A percentile compares a stretch with the other conserved stretches of the same genome.
Evolutionary conservation across 257 asterid genomes (phyloP).

Genomic region (Linderniella brevidens): DNA sequence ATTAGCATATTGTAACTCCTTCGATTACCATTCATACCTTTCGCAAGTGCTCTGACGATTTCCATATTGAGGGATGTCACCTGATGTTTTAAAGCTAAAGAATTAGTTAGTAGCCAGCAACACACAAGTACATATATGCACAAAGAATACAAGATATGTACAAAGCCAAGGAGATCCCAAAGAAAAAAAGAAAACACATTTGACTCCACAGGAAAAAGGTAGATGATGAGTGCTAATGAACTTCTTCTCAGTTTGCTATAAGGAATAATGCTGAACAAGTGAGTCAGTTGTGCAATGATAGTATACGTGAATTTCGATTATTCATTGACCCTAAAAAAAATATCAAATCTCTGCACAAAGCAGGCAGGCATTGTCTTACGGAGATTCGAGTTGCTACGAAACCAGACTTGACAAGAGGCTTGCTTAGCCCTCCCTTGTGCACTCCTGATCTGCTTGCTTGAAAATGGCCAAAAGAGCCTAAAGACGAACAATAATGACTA

Average conservation of each 20-base stretch:
- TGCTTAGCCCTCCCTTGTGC: slow-evolving; percentile 71
- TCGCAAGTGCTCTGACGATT: slow-evolving; percentile 85
- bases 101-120: slow-evolving; percentile 5
- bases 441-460: slow-evolving; percentile 96
- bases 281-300: too few relatives aligned
- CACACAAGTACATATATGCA: neutral
- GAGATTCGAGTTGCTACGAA: slow-evolving; percentile 97
- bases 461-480: slow-evolving; percentile 97
- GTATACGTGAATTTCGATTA: too few relatives aligned
- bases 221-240: too few relatives aligned
- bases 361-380: slow-evolving; percentile 24
- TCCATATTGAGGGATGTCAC: slow-evolving; percentile 87
- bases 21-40: slow-evolving; percentile 28
- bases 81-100: slow-evolving; percentile 25
- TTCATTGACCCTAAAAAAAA: too few relatives aligned
- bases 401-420: slow-evolving; percentile 75
- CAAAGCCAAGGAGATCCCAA: too few relatives aligned
- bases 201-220: too few relatives aligned
- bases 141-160: neutral
- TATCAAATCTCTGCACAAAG: too few relatives aligned
- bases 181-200: too few relatives aligned
- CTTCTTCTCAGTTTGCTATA: too few relatives aligned
- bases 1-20: too few relatives aligned
- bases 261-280: too few relatives aligned
- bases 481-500: neutral